These are phyloP conservation scores for Aspergillus sp. DNA, from an alignment of 2,329 filamentous ascomycete genomes.

Conservation along the genomic window DNA sequence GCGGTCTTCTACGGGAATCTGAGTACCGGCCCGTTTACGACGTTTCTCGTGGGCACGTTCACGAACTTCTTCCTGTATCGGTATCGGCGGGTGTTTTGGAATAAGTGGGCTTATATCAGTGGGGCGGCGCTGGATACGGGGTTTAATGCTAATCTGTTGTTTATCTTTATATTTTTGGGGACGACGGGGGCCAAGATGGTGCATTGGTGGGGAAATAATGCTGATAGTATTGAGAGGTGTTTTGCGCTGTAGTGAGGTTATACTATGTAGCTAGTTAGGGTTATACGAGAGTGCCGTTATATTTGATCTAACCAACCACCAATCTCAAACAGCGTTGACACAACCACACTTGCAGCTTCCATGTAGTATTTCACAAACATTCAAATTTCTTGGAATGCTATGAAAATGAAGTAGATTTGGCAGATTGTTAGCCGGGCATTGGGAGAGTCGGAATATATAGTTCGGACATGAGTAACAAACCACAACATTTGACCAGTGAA, in stretches of 20 bases:
- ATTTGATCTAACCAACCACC: no score
- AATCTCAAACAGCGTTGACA: no score
- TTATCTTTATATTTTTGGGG: slow-evolving; percentile 62
- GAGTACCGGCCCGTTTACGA: slow-evolving; percentile 58
- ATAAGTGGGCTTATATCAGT: slow-evolving; percentile 61
- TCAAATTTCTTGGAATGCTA: no score
- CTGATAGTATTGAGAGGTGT: slow-evolving; percentile 55
- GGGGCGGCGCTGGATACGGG: slow-evolving; percentile 63
- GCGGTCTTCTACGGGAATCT: slow-evolving; percentile 62
- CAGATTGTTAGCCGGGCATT: no score
- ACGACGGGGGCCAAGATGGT: slow-evolving; percentile 60
- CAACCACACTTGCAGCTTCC: no score
- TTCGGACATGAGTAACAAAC: no score
- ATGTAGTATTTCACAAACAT: no score
- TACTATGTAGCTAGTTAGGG: background rate
- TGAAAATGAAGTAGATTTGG: no score
- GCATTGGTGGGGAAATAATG: slow-evolving; percentile 65
- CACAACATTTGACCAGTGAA: no score
- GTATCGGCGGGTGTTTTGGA: slow-evolving; percentile 58
- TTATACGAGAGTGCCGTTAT: no score
- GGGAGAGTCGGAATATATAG: no score
- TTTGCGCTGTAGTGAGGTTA: slow-evolving; percentile 48
- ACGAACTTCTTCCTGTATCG: slow-evolving; percentile 62
- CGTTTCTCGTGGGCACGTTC: slow-evolving; percentile 60
- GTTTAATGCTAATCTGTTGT: slow-evolving; percentile 61